phyloP scores from a whole-genome alignment of 306 rosid species.

The Luffa acutangula region DNA sequence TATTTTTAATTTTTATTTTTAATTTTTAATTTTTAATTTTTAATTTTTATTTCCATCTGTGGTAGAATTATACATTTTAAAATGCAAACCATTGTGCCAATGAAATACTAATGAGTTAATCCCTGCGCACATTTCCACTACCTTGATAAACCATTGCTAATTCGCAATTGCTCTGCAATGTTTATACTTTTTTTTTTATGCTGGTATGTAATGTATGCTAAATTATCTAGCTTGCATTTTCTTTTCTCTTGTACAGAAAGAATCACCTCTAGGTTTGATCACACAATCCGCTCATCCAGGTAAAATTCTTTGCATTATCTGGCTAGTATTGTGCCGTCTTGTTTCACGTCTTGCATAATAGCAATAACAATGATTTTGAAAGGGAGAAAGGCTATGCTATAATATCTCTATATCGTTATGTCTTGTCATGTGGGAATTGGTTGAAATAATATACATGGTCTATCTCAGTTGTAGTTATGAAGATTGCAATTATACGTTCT shows the following conservation, averaged over 20 bases:
- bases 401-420: neutral
- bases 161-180: neutral
- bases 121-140: neutral
- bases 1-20: no score
- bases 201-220: neutral
- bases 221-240: neutral
- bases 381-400: neutral
- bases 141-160: neutral
- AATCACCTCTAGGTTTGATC: constrained; percentile 56
- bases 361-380: neutral
- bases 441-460: neutral
- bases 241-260: constrained; percentile 45
- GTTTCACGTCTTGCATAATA: neutral
- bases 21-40: no score
- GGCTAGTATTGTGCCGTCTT: neutral
- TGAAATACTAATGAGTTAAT: neutral
- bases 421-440: neutral
- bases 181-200: neutral
- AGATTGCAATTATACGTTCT: neutral
- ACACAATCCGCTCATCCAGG: constrained; percentile 93
- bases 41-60: neutral
- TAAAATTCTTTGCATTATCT: constrained; percentile 1
- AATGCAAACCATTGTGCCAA: neutral
- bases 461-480: neutral
- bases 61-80: neutral